These are phyloP conservation scores for Acorus calamus DNA, from an alignment of 106 monocot genomes.

Conservation along the genomic window DNA sequence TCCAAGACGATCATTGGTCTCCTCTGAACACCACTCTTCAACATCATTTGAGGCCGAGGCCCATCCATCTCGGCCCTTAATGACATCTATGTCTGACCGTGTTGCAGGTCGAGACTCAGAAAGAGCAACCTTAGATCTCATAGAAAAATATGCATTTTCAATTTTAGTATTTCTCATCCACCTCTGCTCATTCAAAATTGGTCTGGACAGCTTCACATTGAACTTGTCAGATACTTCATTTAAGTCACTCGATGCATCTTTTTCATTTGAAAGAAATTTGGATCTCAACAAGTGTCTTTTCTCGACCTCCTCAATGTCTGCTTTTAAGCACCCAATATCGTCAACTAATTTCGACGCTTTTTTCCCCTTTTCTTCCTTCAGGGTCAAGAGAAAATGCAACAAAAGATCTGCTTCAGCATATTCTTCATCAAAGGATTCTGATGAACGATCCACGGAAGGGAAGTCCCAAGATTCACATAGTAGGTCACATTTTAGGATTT, in stretches of 20 bases:
- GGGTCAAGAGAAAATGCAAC: constrained; percentile 57
- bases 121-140: constrained; percentile 55
- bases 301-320: constrained; percentile 60
- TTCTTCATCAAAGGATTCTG: constrained; percentile 35
- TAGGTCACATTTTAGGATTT: constrained; percentile 49
- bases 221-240: constrained; percentile 17
- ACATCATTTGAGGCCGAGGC: constrained; percentile 16
- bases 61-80: constrained; percentile 33
- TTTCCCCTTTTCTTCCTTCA: constrained; percentile 68
- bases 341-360: constrained; percentile 45
- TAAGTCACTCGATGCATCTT: constrained; percentile 1
- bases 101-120: constrained; percentile 19
- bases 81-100: constrained; percentile 50
- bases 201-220: constrained; percentile 11
- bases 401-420: constrained; percentile 64
- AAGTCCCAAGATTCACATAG: constrained; percentile 34
- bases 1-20: constrained; percentile 38
- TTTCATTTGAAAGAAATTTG: constrained; percentile 4
- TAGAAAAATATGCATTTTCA: constrained; percentile 79
- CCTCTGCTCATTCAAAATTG: constrained; percentile 36
- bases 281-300: constrained; percentile 40
- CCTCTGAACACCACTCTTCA: constrained; percentile 5
- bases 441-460: constrained; percentile 22
- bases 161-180: constrained; percentile 64
- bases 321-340: constrained; percentile 42